Base-by-base conservation (phyloP, 2,329 filamentous ascomycete species). In the Fusarium luffae region DNA sequence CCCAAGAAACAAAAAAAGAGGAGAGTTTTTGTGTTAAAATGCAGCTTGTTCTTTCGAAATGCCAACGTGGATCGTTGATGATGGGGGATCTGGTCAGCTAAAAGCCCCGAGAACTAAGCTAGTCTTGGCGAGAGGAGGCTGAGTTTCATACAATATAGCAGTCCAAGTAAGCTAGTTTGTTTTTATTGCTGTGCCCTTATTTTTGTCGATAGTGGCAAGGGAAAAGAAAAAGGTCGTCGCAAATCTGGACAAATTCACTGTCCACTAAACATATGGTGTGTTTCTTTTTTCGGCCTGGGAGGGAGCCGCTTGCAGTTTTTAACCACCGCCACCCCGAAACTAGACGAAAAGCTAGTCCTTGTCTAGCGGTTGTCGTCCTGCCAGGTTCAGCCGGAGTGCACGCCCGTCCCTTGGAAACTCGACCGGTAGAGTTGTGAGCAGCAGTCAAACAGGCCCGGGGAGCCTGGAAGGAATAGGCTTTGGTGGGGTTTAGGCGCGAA, bases 281-380 rank as follows among this genome's bases (percentile, higher is more conserved):
- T 66, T 71, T 63, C 65, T 71, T 71, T 71, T 71, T 71, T 69
- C 48, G 69, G 69, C 47, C 28, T 66, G 52, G 50, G 61, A 52
- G 48, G 69, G 56, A 71, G 59, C 69, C 69, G 69, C 65, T 63
- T 69, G 68, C 65, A 71, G 68, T 69, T 71, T 68, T 66, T 63
- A 71, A 66, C 68, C 46, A 67, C 54, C 63, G 54, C 65, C 65
- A 69, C 65, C 61, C 69, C 56, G 65, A 48, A 58, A 44, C 65
- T 62, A 69, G 59, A 37, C 43, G 21, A 44, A 46, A 30, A 44
- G 47, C 54, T 66, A 66, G 42, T 49, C 47, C 61, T 43, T 25
- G 47, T 23, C 60, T 71, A 69, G 68, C 60, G 68, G 54, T 46
- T 65, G 28, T 58, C 63, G 52, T 46, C 59, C 68, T 61, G 68